These are phyloP conservation scores for Poa annua DNA, from an alignment of 176 grass and related monocot species.

Conservation along the genomic window DNA sequence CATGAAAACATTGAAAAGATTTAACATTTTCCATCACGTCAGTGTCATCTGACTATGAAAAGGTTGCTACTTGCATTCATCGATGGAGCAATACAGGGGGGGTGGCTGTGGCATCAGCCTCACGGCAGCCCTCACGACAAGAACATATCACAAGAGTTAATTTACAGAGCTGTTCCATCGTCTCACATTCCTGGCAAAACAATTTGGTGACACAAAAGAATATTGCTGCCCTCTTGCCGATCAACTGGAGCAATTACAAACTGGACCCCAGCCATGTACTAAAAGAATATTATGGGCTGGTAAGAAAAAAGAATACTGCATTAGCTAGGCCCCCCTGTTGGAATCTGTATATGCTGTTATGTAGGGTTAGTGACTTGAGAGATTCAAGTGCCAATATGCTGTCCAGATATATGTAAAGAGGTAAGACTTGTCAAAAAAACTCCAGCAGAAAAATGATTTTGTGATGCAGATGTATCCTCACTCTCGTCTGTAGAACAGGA, in stretches of 20 bases:
- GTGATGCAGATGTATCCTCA: conserved; percentile 25
- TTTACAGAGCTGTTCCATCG: conserved; percentile 46
- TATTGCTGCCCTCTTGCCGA: conserved; percentile 13
- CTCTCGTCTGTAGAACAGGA: conserved; percentile 80
- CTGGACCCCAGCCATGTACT: conserved; percentile 37
- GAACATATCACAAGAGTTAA: conserved; percentile 40
- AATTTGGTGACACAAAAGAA: conserved; percentile 43
- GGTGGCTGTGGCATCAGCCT: conserved; percentile 25
- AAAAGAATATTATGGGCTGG: conserved; percentile 36
- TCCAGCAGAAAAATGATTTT: conserved; percentile 18
- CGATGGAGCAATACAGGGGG: conserved; percentile 6
- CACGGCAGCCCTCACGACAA: background rate
- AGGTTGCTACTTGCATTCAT: background rate
- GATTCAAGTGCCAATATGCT: conserved; percentile 47
- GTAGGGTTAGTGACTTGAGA: conserved; percentile 49
- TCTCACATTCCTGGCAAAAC: background rate
- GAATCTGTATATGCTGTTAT: conserved; percentile 55
- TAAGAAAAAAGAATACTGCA: conserved; percentile 42
- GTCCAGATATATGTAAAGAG: conserved; percentile 1
- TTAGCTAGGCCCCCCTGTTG: conserved; percentile 41
- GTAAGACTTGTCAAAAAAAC: conserved; percentile 5
- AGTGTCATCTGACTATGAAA: conserved; percentile 28
- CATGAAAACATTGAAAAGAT: conserved; percentile 29
- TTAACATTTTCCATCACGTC: conserved; percentile 26
- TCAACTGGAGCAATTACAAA: conserved; percentile 25